These are phyloP conservation scores for Platanus orientalis DNA, from an alignment of 164 flowering plant genomes.

Conservation along the genomic window DNA sequence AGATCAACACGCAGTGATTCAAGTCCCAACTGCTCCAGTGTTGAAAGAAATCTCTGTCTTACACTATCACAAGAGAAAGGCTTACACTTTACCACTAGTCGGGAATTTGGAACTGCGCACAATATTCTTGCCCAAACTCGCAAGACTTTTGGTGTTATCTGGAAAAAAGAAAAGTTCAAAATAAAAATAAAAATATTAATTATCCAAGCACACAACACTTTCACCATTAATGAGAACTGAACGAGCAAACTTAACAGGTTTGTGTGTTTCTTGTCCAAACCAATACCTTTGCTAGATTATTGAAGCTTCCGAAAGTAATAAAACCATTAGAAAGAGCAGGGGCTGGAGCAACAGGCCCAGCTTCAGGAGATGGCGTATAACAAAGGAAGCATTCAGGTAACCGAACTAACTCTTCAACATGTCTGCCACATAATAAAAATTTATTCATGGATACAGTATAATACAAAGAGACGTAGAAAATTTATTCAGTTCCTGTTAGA, in stretches of 20 bases:
- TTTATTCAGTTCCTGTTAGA: neutral
- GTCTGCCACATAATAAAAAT: too few relatives aligned
- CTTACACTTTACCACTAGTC: constrained; percentile 94
- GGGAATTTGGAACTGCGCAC: constrained; percentile 93
- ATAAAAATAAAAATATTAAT: neutral
- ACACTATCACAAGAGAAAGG: constrained; percentile 95
- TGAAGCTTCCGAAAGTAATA: constrained; percentile 95
- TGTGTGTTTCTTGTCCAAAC: neutral
- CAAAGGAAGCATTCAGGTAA: constrained; percentile 91
- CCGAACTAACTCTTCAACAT: constrained; percentile 88
- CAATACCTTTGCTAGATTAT: constrained; percentile 93
- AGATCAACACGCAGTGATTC: constrained; percentile 97
- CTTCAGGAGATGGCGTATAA: constrained; percentile 94
- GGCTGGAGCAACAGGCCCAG: constrained; percentile 78
- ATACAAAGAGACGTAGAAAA: too few relatives aligned
- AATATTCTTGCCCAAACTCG: constrained; percentile 96
- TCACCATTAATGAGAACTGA: neutral
- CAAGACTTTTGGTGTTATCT: constrained; percentile 97
- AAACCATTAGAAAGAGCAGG: constrained; percentile 96
- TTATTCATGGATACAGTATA: too few relatives aligned
- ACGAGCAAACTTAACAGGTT: neutral
- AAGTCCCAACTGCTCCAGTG: constrained; percentile 86
- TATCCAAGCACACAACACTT: neutral
- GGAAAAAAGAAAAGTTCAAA: constrained; percentile 19
- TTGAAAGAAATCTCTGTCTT: constrained; percentile 81